phyloP scores from a whole-genome alignment of 768 basidiomycete species.

The Hemileccinum rubropunctum region DNA sequence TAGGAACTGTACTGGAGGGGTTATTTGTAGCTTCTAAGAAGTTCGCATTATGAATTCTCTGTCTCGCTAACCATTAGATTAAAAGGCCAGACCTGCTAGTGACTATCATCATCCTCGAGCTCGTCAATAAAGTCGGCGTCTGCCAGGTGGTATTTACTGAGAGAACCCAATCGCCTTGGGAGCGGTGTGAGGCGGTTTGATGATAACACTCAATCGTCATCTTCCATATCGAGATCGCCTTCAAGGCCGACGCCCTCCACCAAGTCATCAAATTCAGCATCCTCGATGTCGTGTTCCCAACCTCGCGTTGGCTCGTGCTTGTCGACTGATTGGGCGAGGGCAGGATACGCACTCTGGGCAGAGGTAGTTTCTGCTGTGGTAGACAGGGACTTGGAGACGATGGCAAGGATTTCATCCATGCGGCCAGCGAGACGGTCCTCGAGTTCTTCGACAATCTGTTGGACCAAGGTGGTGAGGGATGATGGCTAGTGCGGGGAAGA shows the following conservation, averaged over 20 bases:
- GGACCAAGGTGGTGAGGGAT: background rate
- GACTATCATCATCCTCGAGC: too few species aligned
- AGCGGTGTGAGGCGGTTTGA: too few species aligned
- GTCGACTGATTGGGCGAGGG: constrained; percentile 5
- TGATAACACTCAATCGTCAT: constrained; percentile 43
- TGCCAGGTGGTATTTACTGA: too few species aligned
- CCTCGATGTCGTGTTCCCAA: constrained; percentile 41
- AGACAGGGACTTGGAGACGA: constrained; percentile 48
- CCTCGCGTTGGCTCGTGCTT: constrained; percentile 24
- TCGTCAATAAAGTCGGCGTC: too few species aligned
- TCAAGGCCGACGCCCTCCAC: constrained; percentile 67
- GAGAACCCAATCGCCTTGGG: too few species aligned
- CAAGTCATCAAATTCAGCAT: constrained; percentile 59
- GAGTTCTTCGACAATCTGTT: constrained; percentile 86
- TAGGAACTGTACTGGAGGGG: too few species aligned
- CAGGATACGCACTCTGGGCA: background rate
- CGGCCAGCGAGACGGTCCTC: constrained; percentile 75
- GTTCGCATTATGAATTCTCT: too few species aligned
- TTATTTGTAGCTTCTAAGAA: too few species aligned
- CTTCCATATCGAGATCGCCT: constrained; percentile 64
- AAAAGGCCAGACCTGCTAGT: too few species aligned
- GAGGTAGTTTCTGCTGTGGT: background rate
- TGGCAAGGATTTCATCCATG: constrained; percentile 62
- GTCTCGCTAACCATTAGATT: too few species aligned
- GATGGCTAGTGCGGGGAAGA: background rate